A percentile compares a stretch with the other conserved stretches of the same genome.
Evolutionary conservation across 2,329 filamentous ascomycete genomes (phyloP).

Genomic region (Pseudocercospora musae): DNA sequence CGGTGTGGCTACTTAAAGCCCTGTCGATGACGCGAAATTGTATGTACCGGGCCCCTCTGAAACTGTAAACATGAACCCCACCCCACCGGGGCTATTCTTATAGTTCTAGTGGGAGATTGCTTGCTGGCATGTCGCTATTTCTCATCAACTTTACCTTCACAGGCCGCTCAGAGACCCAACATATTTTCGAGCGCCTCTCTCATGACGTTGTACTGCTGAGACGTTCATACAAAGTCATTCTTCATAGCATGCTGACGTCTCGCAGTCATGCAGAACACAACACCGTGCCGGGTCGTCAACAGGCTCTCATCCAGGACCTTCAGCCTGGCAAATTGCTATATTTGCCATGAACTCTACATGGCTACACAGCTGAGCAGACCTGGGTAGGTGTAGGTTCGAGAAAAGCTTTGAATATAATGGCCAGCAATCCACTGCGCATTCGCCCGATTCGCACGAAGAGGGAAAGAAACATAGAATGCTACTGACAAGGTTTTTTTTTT

Average conservation of each 20-base stretch:
- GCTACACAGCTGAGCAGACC: background rate
- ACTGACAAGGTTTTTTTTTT: background rate
- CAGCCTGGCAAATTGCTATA: conserved; percentile 3
- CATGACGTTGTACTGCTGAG: background rate
- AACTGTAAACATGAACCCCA: background rate
- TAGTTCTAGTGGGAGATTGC: background rate
- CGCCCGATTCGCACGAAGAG: background rate
- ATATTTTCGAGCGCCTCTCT: background rate
- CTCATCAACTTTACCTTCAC: background rate
- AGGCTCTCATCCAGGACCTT: background rate
- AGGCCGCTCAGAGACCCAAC: background rate
- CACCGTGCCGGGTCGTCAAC: background rate
- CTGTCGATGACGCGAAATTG: background rate
- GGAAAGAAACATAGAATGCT: background rate
- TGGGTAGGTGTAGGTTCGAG: background rate
- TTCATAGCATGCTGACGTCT: background rate
- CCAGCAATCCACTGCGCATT: background rate
- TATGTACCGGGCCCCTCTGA: background rate
- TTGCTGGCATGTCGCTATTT: background rate
- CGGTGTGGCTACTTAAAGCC: background rate
- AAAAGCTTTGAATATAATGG: background rate
- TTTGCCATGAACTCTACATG: background rate
- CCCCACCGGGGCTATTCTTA: too few species aligned
- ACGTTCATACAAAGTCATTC: background rate
- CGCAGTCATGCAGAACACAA: background rate